Base-by-base conservation (phyloP, 2,329 filamentous ascomycete species). In the Fusarium odoratissimum region DNA sequence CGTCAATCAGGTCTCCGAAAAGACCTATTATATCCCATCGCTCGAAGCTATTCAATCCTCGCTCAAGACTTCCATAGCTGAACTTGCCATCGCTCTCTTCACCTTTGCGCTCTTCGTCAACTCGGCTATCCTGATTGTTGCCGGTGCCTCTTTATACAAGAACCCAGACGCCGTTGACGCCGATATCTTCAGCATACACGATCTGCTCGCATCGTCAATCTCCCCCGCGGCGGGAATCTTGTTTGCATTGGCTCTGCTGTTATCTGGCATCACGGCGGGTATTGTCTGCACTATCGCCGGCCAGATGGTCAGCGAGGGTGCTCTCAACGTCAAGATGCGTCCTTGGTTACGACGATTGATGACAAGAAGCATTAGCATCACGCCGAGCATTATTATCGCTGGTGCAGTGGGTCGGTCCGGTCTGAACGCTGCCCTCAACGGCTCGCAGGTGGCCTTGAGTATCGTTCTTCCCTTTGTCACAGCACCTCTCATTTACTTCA, bases 231-330 rank as follows among this genome's bases (percentile, higher is more conserved):
- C 94, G 1, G 95, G 93, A 4, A 93, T 92, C 6, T 85, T 97
- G n/a, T 97, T 97, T 72, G 93, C 93, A 0, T 85, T 97, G 5
- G 93, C 94, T 0, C 84, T 97, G 2, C 87, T 97, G 0, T 88
- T 97, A 1, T 95, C 92, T 0, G 94, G 94, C 13, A 88, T 94
- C 17, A 93, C 91, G 1, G 94, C 94, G 0, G 94, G 94, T 10
- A 93, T 97, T 40, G 92, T 97, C 5, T 97, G 94, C 83, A 97
- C 95, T 3, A 96, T 97, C 74, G 89, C 94, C 0, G 94, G 94
- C 0, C 94, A 97, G 80, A 96, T 97, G 91, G 92, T 97, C 28
- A 91, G 90, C 70, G 94, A 97, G 80, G 94, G 94, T 11, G 93
- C 94, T 68, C 81, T 97, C 0, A 48, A 64, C 9, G 42, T 60